phyloP scores from a whole-genome alignment of 2,329 filamentous ascomycete species.

The Fusarium xylarioides region DNA sequence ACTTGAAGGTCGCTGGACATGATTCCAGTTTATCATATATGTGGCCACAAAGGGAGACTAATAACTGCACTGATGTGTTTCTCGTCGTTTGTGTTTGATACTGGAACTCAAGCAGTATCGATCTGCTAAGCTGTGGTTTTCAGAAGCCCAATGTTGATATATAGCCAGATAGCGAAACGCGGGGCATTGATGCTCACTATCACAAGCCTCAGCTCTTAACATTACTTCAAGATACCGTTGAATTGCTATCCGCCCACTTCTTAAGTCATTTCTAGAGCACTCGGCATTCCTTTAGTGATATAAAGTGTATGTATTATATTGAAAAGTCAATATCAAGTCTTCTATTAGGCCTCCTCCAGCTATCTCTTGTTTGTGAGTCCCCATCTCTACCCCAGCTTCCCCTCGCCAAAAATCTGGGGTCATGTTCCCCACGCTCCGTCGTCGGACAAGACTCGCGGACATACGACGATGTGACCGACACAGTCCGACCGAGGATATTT shows the following conservation, averaged over 20 bases:
- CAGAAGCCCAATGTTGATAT: not conserved
- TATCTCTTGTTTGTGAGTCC: not conserved
- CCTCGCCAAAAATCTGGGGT: constrained; percentile 35
- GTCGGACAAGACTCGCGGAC: constrained; percentile 28
- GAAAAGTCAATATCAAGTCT: not conserved
- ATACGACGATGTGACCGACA: constrained; percentile 32
- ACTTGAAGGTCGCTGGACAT: not conserved
- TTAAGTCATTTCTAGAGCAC: not conserved
- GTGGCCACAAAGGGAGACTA: too few relatives aligned
- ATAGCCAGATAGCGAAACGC: not conserved
- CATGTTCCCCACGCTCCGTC: constrained; percentile 16
- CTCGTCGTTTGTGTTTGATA: not conserved
- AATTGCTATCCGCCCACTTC: not conserved
- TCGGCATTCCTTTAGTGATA: not conserved
- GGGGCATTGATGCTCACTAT: not conserved
- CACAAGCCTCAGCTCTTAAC: not conserved
- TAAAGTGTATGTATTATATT: accelerated
- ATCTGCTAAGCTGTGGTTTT: not conserved
- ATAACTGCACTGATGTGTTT: not conserved
- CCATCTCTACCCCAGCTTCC: constrained; percentile 40
- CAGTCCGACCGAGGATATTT: constrained; percentile 32
- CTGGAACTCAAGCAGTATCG: not conserved
- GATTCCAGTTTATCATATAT: not conserved
- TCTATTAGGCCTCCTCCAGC: not conserved
- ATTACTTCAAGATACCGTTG: not conserved